Percentiles rank a stretch among this genome's conserved stretches.
Conservation (phyloP, 768 basidiomycete genomes). For the Psilocybe azurescens region DNA sequence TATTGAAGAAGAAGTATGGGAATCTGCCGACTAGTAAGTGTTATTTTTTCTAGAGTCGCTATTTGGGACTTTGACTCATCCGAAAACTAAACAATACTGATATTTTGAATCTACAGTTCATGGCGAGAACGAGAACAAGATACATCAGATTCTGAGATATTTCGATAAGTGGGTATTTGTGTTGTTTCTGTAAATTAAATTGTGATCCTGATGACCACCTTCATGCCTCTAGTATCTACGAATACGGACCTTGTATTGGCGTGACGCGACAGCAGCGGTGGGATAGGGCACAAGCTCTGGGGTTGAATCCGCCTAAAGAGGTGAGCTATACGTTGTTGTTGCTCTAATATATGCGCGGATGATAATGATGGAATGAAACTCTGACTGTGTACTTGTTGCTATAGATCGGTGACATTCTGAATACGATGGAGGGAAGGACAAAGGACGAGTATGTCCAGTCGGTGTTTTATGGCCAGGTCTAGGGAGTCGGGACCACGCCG, state of each 20-base stretch:
- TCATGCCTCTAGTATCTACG: conserved; percentile 57
- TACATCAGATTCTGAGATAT: conserved; percentile 77
- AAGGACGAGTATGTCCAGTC: conserved; percentile 59
- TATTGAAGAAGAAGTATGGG: conserved; percentile 59
- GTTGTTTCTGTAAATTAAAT: not conserved
- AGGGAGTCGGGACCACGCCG: not conserved
- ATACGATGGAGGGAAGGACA: conserved; percentile 66
- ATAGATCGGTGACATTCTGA: conserved; percentile 81
- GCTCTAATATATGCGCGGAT: not conserved
- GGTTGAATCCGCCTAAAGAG: conserved; percentile 67
- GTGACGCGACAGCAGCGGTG: conserved; percentile 86
- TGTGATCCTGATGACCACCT: not conserved
- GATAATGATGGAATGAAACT: not conserved
- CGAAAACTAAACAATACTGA: not conserved
- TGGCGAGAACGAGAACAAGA: conserved; percentile 58
- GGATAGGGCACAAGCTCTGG: conserved; percentile 81
- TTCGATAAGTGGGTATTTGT: conserved; percentile 68
- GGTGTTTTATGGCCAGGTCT: conserved; percentile 61
- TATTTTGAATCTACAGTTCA: conserved; percentile 57
- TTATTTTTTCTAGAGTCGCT: not conserved
- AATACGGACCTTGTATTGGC: conserved; percentile 83
- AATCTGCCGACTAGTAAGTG: conserved; percentile 63
- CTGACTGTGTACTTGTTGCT: not conserved
- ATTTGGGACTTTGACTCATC: not conserved
- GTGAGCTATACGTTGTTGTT: conserved; percentile 1